A percentile compares a stretch with the other conserved stretches of the same genome.
Evolutionary conservation across 2,329 filamentous ascomycete species (phyloP).

Genomic region (Falciphora oryzae): DNA sequence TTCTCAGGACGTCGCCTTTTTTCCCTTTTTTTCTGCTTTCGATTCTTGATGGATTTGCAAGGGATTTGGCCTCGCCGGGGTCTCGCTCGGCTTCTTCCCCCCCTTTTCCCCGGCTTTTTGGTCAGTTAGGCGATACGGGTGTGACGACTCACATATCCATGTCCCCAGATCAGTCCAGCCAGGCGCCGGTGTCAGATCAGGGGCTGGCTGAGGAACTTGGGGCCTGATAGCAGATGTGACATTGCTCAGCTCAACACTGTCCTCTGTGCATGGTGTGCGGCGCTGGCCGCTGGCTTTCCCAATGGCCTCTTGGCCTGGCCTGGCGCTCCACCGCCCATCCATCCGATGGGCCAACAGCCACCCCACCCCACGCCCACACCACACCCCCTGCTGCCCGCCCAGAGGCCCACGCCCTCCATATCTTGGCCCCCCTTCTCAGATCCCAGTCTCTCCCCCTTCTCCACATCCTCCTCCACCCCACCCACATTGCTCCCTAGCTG

Average conservation of each 20-base stretch:
- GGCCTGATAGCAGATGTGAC: background rate
- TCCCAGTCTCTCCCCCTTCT: conserved; percentile 8
- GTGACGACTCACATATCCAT: background rate
- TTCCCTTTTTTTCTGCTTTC: background rate
- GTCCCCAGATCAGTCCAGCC: background rate
- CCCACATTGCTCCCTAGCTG: conserved; percentile 7
- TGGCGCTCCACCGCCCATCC: background rate
- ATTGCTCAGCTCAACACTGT: background rate
- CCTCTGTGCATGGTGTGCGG: background rate
- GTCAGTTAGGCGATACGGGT: background rate
- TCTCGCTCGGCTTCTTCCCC: background rate
- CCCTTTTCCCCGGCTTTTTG: background rate
- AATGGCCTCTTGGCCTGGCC: background rate
- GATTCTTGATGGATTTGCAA: background rate
- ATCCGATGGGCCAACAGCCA: background rate
- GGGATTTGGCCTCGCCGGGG: no score
- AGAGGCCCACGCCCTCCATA: conserved; percentile 3
- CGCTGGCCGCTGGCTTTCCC: background rate
- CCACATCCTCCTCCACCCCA: conserved; percentile 5
- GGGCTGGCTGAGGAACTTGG: background rate
- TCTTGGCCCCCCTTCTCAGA: conserved; percentile 8
- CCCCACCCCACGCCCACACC: no score
- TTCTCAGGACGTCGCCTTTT: background rate
- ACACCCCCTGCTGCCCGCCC: background rate
- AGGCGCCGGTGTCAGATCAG: background rate